Conservation (phyloP, 805 yeast species). For the Barnettozyma siamensis region DNA sequence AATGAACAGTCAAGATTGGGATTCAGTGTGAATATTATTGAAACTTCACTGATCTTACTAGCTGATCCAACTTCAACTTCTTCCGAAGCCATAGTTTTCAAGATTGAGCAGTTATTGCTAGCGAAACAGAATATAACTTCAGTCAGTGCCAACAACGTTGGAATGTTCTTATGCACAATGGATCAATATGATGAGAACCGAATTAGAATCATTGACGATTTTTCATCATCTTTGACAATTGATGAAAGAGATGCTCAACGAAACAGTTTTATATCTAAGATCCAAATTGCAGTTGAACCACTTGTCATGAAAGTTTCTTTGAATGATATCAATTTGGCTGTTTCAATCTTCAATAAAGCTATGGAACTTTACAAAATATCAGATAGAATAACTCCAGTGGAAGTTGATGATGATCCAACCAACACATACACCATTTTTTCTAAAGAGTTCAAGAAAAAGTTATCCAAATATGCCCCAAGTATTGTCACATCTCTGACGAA, state of each 20-base stretch:
- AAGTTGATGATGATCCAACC: conserved; percentile 11
- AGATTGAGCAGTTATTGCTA: conserved; percentile 69
- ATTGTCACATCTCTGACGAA: conserved; percentile 46
- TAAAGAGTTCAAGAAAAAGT: conserved; percentile 54
- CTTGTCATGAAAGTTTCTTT: conserved; percentile 75
- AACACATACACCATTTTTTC: conserved; percentile 39
- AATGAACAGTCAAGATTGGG: conserved; percentile 29
- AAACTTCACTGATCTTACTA: conserved; percentile 70
- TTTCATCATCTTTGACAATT: conserved; percentile 67
- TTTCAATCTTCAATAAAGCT: conserved; percentile 68
- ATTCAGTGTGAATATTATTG: conserved; percentile 61
- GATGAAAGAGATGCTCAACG: conserved; percentile 65
- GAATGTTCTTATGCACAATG: conserved; percentile 83
- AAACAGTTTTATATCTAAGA: conserved; percentile 51
- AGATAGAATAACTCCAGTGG: conserved; percentile 16
- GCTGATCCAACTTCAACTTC: conserved; percentile 68
- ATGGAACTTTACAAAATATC: conserved; percentile 35
- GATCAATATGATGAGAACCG: conserved; percentile 52
- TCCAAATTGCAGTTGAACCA: conserved; percentile 74
- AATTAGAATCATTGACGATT: conserved; percentile 81
- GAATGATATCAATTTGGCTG: conserved; percentile 79
- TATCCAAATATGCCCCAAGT: conserved; percentile 67
- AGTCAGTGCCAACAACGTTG: conserved; percentile 68
- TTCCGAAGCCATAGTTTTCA: conserved; percentile 87
- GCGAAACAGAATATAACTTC: conserved; percentile 64